Percentiles rank a stretch among this genome's conserved stretches.
Conservation (phyloP, 805 yeast genomes). For the Priceomyces haplophilus region DNA sequence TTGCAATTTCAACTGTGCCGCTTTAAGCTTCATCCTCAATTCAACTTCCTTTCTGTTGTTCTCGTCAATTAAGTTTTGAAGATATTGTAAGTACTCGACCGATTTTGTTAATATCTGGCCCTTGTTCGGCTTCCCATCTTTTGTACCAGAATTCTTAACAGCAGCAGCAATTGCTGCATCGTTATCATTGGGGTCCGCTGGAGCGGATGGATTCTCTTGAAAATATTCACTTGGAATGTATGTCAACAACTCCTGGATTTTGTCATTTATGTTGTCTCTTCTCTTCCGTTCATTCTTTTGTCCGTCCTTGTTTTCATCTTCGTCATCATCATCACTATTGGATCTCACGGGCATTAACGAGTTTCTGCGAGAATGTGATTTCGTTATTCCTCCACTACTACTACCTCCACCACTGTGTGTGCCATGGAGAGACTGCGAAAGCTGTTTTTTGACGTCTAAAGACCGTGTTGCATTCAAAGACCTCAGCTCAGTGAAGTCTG, state of each 20-base stretch:
- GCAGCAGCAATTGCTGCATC: conserved; percentile 30
- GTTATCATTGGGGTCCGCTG: conserved; percentile 11
- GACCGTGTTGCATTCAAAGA: conserved; percentile 25
- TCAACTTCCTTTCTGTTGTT: conserved; percentile 80
- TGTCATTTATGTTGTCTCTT: conserved; percentile 43
- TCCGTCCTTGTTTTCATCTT: conserved; percentile 27
- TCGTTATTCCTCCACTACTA: conserved; percentile 31
- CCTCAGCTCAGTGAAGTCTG: conserved; percentile 10
- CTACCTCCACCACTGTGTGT: conserved; percentile 11
- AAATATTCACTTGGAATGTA: conserved; percentile 37
- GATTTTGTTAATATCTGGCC: conserved; percentile 77
- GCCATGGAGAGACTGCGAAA: conserved; percentile 36
- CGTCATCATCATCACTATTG: conserved; percentile 17
- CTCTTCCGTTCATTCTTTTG: conserved; percentile 41
- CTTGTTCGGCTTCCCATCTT: conserved; percentile 81
- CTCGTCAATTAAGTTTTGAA: conserved; percentile 73
- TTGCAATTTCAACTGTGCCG: conserved; percentile 46
- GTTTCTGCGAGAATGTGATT: conserved; percentile 37
- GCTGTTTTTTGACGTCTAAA: conserved; percentile 39
- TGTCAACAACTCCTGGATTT: conserved; percentile 41
- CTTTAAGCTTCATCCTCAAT: conserved; percentile 56
- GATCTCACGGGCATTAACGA: conserved; percentile 27
- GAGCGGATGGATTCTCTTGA: conserved; percentile 19
- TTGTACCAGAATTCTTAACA: conserved; percentile 52
- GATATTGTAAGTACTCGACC: conserved; percentile 63